Percentiles rank a stretch among this genome's conserved stretches.
phyloP scores from a whole-genome alignment of 306 rosid species.

The Prunus kanzakura region DNA sequence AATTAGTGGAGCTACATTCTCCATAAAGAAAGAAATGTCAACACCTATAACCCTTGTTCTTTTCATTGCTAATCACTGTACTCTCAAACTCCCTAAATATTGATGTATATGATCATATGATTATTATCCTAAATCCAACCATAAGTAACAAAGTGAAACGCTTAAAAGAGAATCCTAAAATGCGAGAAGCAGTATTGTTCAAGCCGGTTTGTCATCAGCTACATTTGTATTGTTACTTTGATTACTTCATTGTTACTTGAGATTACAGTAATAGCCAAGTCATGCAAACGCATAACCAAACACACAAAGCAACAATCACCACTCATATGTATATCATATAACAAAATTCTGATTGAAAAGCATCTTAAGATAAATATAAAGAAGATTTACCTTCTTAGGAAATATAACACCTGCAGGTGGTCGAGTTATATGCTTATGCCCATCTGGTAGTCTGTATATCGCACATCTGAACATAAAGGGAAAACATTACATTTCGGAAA shows the following conservation, averaged over 20 bases:
- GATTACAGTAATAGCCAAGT: not conserved
- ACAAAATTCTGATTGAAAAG: not conserved
- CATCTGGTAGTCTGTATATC: slow-evolving; percentile 74
- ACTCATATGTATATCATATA: not conserved
- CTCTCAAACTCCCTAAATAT: not conserved
- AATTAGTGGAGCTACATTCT: not conserved
- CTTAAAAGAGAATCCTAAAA: not conserved
- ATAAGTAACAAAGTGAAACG: not conserved
- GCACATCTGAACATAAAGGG: slow-evolving; percentile 60
- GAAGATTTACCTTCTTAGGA: slow-evolving; percentile 67
- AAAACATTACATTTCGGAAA: not conserved
- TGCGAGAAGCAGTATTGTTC: not conserved
- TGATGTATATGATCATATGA: not conserved
- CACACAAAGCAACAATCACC: not conserved
- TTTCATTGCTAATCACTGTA: not conserved
- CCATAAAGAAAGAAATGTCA: not conserved
- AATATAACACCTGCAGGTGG: slow-evolving; percentile 72
- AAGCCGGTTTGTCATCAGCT: not conserved
- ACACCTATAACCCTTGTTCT: not conserved
- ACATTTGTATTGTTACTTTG: too few relatives aligned
- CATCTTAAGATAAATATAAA: not conserved
- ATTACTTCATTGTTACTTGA: not conserved
- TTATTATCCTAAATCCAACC: not conserved
- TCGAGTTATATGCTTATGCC: slow-evolving; percentile 62
- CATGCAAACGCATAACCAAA: not conserved